Percentiles rank a stretch among this genome's conserved stretches.
Conservation (phyloP, 2,329 filamentous ascomycete genomes). For the Fusarium pseudoanthophilum region DNA sequence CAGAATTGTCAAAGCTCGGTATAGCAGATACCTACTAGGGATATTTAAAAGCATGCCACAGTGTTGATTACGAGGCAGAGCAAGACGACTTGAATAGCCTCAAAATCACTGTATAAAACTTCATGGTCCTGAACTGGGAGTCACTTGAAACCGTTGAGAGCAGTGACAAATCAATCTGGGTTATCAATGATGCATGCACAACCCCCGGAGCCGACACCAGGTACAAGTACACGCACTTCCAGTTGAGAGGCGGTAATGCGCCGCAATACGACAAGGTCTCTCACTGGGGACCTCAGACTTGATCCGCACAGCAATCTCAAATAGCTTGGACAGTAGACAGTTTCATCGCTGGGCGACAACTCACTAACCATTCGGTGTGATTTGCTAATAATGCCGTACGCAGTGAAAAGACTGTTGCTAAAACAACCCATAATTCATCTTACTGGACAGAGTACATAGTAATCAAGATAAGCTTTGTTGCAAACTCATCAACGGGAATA, state of each 20-base stretch:
- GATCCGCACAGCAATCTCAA: slow-evolving; percentile 24
- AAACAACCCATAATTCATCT: neutral
- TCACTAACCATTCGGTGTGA: slow-evolving; percentile 11
- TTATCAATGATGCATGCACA: slow-evolving; percentile 32
- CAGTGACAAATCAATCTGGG: slow-evolving; percentile 36
- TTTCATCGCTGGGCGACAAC: slow-evolving; percentile 19
- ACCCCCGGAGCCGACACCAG: slow-evolving; percentile 42
- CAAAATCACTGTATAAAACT: neutral
- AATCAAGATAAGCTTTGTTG: neutral
- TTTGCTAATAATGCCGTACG: slow-evolving; percentile 26
- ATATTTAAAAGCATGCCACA: neutral
- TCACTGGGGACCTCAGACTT: slow-evolving; percentile 5
- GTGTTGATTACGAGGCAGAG: neutral
- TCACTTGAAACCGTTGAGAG: neutral
- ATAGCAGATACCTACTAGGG: neutral
- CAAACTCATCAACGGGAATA: neutral
- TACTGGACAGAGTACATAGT: neutral
- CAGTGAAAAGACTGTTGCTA: neutral
- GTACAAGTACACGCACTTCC: slow-evolving; percentile 9
- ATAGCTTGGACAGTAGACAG: neutral
- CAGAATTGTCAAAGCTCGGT: slow-evolving; percentile 11
- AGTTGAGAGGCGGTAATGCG: slow-evolving; percentile 2
- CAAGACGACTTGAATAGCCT: neutral
- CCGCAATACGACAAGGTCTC: slow-evolving; percentile 29
- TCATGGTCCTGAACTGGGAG: slow-evolving; percentile 3